Conservation (phyloP, 2,329 filamentous ascomycete species). For the Passalora sequoiae region DNA sequence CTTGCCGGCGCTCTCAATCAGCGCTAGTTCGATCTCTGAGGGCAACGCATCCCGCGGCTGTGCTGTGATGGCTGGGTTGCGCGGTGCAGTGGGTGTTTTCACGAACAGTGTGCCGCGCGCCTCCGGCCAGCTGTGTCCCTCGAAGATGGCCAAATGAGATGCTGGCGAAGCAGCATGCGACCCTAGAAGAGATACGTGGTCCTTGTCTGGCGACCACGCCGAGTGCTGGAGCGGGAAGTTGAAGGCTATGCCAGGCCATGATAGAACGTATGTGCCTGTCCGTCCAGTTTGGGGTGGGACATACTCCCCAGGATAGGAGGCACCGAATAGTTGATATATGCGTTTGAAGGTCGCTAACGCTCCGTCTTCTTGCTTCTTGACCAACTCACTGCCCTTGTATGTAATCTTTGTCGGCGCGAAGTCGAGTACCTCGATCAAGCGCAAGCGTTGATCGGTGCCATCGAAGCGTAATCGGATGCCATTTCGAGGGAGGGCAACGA, state of each 20-base stretch:
- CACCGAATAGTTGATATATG: constrained; percentile 88
- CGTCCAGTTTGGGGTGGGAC: constrained; percentile 57
- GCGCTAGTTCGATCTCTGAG: constrained; percentile 79
- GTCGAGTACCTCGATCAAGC: constrained; percentile 84
- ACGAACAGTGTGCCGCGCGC: constrained; percentile 73
- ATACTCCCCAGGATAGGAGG: constrained; percentile 91
- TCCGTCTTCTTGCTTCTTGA: constrained; percentile 53
- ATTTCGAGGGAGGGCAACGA: constrained; percentile 73
- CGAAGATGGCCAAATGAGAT: constrained; percentile 84
- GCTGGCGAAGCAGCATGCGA: constrained; percentile 71
- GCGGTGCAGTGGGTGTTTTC: constrained; percentile 65
- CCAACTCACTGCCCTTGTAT: constrained; percentile 75
- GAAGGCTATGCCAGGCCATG: constrained; percentile 91
- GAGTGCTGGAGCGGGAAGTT: constrained; percentile 74
- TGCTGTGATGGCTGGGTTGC: constrained; percentile 62
- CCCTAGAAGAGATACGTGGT: constrained; percentile 81
- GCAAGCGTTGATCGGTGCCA: constrained; percentile 82
- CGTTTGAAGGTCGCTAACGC: constrained; percentile 31
- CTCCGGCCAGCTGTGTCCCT: constrained; percentile 84
- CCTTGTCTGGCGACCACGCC: constrained; percentile 68
- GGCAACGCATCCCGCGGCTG: constrained; percentile 75
- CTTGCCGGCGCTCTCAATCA: constrained; percentile 69
- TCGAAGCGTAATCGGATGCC: constrained; percentile 89
- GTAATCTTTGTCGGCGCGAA: constrained; percentile 79
- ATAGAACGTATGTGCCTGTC: constrained; percentile 77